Base-by-base conservation (phyloP, 1,284 basidiomycete species). In the Albatrellus sp. region DNA sequence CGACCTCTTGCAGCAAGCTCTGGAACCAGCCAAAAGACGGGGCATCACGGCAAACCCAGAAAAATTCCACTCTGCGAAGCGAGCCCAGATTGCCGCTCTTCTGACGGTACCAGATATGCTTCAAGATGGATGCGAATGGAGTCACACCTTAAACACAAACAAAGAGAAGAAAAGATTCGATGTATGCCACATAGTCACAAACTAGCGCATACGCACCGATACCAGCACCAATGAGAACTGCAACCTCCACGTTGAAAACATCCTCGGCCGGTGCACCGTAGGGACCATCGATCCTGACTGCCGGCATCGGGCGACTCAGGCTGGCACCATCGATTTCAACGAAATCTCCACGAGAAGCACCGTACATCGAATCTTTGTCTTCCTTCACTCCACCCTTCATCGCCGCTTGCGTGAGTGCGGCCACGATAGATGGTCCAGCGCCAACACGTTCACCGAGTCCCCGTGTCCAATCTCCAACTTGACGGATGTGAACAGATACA, bases 11-110 rank as follows among this genome's bases (percentile, higher is more conserved):
- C 48, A 93, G 69, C 38, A 93, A 64, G 46, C 73, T 80, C 60
- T 91, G 86, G 75, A 93, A 92, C 90, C 90, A 93, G 55, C 87
- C 88, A 57, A 92, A 90, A 17, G 85, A 87, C n/a, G 85, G 83
- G 10, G 84, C 79, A 55, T 90, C 85, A 61, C 86, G 80, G 60
- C 83, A 88, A 51, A 90, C 74, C 90, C 90, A 93, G 67, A 92
- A 86, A 62, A 92, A 91, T 54, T 91, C 87, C 46, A 93, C 89
- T 40, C 85, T 78, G 44, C 80, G 78, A 45, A 93, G 74, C 30
- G 77, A 75, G 28, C 85, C 84, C 33, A 90, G 67, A 46, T 77
- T 73, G 31, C 82, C 80, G 48, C 71, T 73, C 63, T 78, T 80
- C 60, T 91, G 88, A 54, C 78, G 78, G 65, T 91, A 90, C 90